phyloP scores from a whole-genome alignment of 352 stramenopile species.

The Pseudoperonospora humuli region DNA sequence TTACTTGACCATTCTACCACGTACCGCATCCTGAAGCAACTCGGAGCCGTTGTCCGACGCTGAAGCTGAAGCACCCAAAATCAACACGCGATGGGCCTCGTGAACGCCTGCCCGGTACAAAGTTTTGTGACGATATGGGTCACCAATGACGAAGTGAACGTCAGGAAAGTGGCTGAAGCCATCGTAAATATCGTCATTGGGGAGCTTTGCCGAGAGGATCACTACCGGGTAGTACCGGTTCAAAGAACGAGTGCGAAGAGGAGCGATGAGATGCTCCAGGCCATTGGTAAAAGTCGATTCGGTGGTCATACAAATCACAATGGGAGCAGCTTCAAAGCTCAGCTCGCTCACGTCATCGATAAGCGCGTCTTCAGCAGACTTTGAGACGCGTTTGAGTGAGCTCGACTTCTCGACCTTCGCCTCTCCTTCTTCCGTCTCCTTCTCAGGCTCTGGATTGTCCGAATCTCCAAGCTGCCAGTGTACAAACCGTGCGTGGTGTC shows the following conservation, averaged over 20 bases:
- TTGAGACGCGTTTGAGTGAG: conserved; percentile 4
- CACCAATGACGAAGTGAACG: conserved; percentile 65
- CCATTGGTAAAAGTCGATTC: conserved; percentile 54
- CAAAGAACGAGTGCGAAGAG: conserved; percentile 57
- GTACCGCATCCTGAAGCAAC: conserved; percentile 63
- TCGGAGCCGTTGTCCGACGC: conserved; percentile 55
- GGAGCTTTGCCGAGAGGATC: conserved; percentile 50
- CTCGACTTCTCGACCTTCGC: conserved; percentile 7
- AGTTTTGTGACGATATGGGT: conserved; percentile 47
- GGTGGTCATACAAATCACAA: conserved; percentile 66
- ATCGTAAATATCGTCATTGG: conserved; percentile 50
- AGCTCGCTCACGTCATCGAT: conserved; percentile 47
- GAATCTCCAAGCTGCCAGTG: conserved; percentile 22
- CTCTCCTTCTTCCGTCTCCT: conserved; percentile 14
- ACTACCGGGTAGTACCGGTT: conserved; percentile 67
- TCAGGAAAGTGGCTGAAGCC: conserved; percentile 61
- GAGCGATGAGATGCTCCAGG: conserved; percentile 70
- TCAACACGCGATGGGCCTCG: conserved; percentile 57
- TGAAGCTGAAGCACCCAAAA: conserved; percentile 57
- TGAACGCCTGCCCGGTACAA: conserved; percentile 59
- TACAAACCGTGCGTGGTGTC: conserved; percentile 24
- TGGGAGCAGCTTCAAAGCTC: conserved; percentile 40
- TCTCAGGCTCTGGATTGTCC: conserved; percentile 22
- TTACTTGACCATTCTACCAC: neutral
- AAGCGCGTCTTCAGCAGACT: conserved; percentile 34